Percentiles rank a stretch among this genome's conserved stretches.
Conservation (phyloP, 257 asterid species). For the Nicotiana tabacum region DNA sequence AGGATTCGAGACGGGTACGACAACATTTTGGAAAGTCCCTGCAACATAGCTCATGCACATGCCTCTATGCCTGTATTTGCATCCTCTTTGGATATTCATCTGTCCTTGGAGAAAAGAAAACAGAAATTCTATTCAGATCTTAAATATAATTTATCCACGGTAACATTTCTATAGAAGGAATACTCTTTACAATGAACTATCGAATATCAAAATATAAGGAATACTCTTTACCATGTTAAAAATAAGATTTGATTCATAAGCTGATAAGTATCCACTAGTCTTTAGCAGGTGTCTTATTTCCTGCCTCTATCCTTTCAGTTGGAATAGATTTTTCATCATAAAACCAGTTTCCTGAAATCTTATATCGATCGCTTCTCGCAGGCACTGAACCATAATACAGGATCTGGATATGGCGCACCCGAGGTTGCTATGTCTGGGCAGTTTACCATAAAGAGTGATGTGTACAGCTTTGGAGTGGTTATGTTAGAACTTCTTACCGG, state of each 20-base stretch:
- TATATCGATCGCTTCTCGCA: background rate
- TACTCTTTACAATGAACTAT: background rate
- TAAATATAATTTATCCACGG: background rate
- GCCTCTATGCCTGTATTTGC: background rate
- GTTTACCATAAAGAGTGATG: constrained; percentile 81
- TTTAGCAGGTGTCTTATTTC: background rate
- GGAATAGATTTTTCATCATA: background rate
- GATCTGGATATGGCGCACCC: constrained; percentile 81
- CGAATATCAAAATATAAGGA: background rate
- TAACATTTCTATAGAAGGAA: background rate
- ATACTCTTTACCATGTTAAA: background rate
- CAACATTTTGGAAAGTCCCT: too few species aligned
- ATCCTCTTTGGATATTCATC: background rate
- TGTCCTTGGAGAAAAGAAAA: background rate
- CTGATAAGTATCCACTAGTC: background rate
- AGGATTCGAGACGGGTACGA: too few species aligned
- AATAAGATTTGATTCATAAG: background rate
- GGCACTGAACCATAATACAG: constrained; percentile 49
- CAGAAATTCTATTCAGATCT: background rate
- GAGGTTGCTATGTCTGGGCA: constrained; percentile 90
- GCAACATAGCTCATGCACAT: background rate
- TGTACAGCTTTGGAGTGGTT: constrained; percentile 91
- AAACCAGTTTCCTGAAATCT: background rate
- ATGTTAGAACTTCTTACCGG: constrained; percentile 94
- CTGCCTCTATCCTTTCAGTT: background rate